Evolutionary conservation across 345 rosid genomes (phyloP), one percentile per base, ranked within the genome.

Genomic region (Fremontodendron californicum): DNA sequence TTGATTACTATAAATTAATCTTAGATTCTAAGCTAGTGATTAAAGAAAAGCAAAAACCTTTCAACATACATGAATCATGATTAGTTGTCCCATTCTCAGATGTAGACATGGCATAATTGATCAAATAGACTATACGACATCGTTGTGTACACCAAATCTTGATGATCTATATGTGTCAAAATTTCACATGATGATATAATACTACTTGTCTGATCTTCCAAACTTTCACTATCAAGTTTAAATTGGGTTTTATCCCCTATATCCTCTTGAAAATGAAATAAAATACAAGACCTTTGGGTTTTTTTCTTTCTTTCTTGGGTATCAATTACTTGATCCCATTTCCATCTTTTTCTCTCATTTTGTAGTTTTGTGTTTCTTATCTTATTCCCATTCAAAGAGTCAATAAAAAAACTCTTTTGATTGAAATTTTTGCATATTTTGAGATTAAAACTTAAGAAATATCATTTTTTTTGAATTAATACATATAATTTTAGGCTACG

Each of bases 181-280:
- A 2, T 25, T 68, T 45, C 54, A 45, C 37, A 25, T 68, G 54
- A 43, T 68, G 54, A 43, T 66, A 3, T 10, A 42, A 68, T 2
- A 55, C n/a, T 39, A 57, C 8, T 31, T 57, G 45, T 39, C 52
- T 49, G 64, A 33, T 54, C 37, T 48, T 62, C 58, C 29, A 40
- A 39, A 46, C 80, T 51, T 51, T 73, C 69, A 21, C 68, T 40
- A 55, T 79, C 81, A 54, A 78, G 23, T 21, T 45, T n/a, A 55
- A 79, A 15, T 29, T 9, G 19, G 21, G 11, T 7, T 51, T 31
- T 9, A 61, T 52, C 55, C 35, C 31, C 1, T 19, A 2, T 18
- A 57, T 39, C 46, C 63, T 23, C 2, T 13, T 48, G 58, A 66
- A 37, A 64, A 46, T 68, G n/a, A 45, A 25, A 40, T 64, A 5